Base-by-base conservation (phyloP, 1,284 basidiomycete genomes). In the Trichosporon sp. region DNA sequence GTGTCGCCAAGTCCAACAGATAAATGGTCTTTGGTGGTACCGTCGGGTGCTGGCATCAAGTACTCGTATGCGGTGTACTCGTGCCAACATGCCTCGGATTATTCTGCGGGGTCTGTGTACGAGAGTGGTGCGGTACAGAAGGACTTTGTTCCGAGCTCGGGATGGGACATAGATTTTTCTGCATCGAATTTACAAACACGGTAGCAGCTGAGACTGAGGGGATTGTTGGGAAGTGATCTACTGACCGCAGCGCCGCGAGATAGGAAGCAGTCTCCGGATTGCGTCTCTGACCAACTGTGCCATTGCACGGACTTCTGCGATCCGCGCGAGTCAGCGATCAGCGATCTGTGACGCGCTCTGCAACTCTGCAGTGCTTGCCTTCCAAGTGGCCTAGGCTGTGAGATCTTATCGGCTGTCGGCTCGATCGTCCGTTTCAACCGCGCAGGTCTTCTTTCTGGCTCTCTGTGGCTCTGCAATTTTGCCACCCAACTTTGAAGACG, bases 1-100 rank as follows among this genome's bases (percentile, higher is more conserved):
- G 96, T 90, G 96, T 99, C 75, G 96, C 96, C 88, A 98, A 97
- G 88, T 96, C 93, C 86, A 98, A 98, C 89, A 94, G 96, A 90
- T 98, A 90, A 63, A 90, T 78, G 75, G 70, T 70, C n/a, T 65
- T 67, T 48, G 68, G 56, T 59, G 69, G 68, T 63, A n/a, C 59
- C 68, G 65, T 68, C 66, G 38, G 69, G 56, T 69, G 66, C 67
- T 68, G 59, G 59, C 59, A 63, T 63, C 59, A 63, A 63, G 59
- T 63, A 63, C 59, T 63, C 59, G 59, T 63, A 32, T 61, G 40
- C 61, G 38, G 59, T 61, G 40, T 63, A 40, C 61, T 61, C 66
- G 66, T 61, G 46, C 40, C 67, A 35, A 26, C 56, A 35, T 68
- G 61, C 31, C 54, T 35, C 63, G 74, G 68, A 65, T 51, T 59